Conservation (phyloP, 441 rosid species). For the Theobroma grandiflorum region DNA sequence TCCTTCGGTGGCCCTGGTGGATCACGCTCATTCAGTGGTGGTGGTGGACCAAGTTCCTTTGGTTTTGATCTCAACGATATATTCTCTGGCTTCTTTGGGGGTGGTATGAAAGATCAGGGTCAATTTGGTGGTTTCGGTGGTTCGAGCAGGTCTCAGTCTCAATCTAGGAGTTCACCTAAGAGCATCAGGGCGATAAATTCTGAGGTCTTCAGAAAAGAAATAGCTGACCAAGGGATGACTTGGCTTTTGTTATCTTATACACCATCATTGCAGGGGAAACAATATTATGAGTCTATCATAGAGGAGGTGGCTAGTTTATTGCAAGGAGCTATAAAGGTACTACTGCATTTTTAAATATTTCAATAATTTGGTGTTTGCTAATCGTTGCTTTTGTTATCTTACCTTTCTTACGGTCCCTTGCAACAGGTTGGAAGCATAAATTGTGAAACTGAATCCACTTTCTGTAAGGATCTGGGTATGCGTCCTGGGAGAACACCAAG, state of each 20-base stretch:
- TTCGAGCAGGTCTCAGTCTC: constrained; percentile 57
- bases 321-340: constrained; percentile 88
- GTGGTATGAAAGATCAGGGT: constrained; percentile 46
- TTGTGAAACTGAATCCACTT: constrained; percentile 74
- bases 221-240: constrained; percentile 77
- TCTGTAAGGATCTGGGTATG: constrained; percentile 72
- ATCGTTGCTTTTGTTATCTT: neutral
- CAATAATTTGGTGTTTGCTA: constrained; percentile 10
- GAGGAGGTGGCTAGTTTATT: constrained; percentile 70
- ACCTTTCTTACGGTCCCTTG: constrained; percentile 21
- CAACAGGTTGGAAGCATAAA: constrained; percentile 77
- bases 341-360: neutral
- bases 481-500: constrained; percentile 63
- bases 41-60: constrained; percentile 59
- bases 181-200: constrained; percentile 52
- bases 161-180: constrained; percentile 48
- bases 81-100: constrained; percentile 69
- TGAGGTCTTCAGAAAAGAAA: constrained; percentile 68
- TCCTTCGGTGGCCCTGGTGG: constrained; percentile 76
- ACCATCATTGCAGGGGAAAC: constrained; percentile 55
- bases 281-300: constrained; percentile 60
- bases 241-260: constrained; percentile 81
- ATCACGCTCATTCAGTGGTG: constrained; percentile 63
- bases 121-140: constrained; percentile 62
- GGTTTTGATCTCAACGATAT: constrained; percentile 77